Evolutionary conservation across 1,284 basidiomycete species (phyloP).

Genomic region (Coniferiporia weirii): DNA sequence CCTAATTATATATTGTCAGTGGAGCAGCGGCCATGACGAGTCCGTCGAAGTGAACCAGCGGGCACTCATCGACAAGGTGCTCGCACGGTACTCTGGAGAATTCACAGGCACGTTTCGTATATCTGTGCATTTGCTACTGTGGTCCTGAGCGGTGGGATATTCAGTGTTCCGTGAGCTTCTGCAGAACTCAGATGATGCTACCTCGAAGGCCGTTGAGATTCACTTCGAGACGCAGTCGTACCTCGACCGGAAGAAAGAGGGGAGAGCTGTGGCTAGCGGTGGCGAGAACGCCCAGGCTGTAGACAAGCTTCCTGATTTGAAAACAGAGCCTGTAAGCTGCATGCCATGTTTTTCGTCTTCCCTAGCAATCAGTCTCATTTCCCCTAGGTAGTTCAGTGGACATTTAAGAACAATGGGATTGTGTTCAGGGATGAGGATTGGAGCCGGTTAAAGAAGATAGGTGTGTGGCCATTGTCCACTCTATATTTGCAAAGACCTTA

Average conservation of each 20-base stretch:
- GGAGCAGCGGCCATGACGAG: slow-evolving; percentile 72
- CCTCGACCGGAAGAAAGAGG: slow-evolving; percentile 37
- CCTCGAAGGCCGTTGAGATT: slow-evolving; percentile 76
- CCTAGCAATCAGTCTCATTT: background rate
- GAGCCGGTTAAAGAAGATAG: slow-evolving; percentile 84
- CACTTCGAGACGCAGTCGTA: slow-evolving; percentile 68
- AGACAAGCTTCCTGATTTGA: slow-evolving; percentile 51
- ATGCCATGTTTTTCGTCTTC: background rate
- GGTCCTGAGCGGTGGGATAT: background rate
- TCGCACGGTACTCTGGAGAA: slow-evolving; percentile 92
- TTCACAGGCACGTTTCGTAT: slow-evolving; percentile 58
- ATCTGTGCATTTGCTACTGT: background rate
- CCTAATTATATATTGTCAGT: slow-evolving; percentile 34
- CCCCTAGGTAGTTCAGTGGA: slow-evolving; percentile 62
- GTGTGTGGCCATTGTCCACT: slow-evolving; percentile 32
- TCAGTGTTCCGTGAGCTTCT: slow-evolving; percentile 86
- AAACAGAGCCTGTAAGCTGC: slow-evolving; percentile 42
- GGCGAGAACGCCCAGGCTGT: slow-evolving; percentile 4
- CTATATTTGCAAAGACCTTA: slow-evolving; percentile 6
- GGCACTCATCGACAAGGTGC: slow-evolving; percentile 88
- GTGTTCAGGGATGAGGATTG: slow-evolving; percentile 82
- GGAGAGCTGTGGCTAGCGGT: background rate
- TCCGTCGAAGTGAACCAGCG: slow-evolving; percentile 94
- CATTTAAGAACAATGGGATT: slow-evolving; percentile 85
- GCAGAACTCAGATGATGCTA: slow-evolving; percentile 94